Base-by-base conservation (phyloP, 192 early-diverging fungal genomes). In the Umbelopsis vinacea region DNA sequence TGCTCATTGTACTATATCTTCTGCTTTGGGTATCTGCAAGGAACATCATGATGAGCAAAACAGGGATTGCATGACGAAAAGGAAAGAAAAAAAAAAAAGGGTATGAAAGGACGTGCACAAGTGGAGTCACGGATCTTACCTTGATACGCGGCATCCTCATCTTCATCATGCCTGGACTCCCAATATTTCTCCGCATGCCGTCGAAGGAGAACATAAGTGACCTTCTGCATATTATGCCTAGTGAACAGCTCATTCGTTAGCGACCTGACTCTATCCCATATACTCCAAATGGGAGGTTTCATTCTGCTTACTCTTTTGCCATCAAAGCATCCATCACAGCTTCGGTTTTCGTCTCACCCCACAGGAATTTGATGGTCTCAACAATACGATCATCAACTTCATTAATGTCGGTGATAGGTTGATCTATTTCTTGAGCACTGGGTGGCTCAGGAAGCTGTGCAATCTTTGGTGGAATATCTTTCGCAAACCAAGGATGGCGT, bases 401-500 rank as follows among this genome's bases (percentile, higher is more conserved):
- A 10, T 67, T 66, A 22, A 74, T 22, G 52, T 72, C 70, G 33
- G 33, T 66, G 22, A 75, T 74, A 47, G 77, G 77, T 12, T 70
- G 72, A 40, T 73, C 77, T 29, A 79, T 79, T 68, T 79, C 73
- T 22, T 54, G 68, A 38, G 69, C 66, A 29, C 66, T 79, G 26
- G 77, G 77, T 68, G 77, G 73, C 12, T 74, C 67, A 29, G 77
- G 77, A n/a, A 79, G 22, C 6, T 63, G 37, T 43, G 68, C 23
- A 1, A 79, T 29, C 22, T 79, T 79, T 6, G 68, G 47, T 14
- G 75, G 79, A 47, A 78, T 78, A 11, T 79, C 72, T 21, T 73
- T 76, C 29, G 77, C 47, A 66, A 85, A 85, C 84, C 84, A 85
- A 26, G 84, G 79, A 70, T 85, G 84, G 22, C 74, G 68, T 75